Percentiles rank a stretch among this genome's conserved stretches.
phyloP scores from a whole-genome alignment of 1,284 basidiomycete genomes.

The Fomitopsis schrenkii region DNA sequence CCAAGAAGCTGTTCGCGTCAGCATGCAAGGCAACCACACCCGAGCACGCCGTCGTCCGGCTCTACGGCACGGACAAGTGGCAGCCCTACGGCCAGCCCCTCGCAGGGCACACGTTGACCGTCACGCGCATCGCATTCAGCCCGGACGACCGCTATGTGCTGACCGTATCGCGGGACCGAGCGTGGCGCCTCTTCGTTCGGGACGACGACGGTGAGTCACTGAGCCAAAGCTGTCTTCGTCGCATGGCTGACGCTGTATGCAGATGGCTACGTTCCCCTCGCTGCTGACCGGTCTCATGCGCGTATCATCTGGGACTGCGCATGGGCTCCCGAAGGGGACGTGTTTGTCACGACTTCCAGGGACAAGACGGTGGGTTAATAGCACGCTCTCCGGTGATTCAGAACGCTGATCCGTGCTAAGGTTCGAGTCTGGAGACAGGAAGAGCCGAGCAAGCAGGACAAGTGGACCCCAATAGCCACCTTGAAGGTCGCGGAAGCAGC shows the following conservation, averaged over 20 bases:
- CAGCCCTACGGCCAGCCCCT: conserved; percentile 69
- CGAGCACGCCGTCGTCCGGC: conserved; percentile 87
- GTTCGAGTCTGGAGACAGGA: conserved; percentile 65
- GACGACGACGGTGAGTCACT: conserved; percentile 34
- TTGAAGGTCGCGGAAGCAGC: conserved; percentile 62
- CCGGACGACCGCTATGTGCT: conserved; percentile 77
- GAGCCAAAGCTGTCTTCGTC: neutral
- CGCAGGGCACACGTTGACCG: conserved; percentile 83
- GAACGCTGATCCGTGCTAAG: conserved; percentile 30
- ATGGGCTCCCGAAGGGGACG: conserved; percentile 69
- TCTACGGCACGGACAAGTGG: conserved; percentile 75
- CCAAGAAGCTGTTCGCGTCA: conserved; percentile 77
- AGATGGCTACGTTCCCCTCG: conserved; percentile 57
- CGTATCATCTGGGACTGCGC: conserved; percentile 96
- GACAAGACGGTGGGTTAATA: conserved; percentile 79
- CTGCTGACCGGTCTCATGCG: conserved; percentile 80
- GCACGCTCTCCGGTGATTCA: neutral
- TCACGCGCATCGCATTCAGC: conserved; percentile 89
- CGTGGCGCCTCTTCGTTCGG: conserved; percentile 82
- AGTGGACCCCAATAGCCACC: conserved; percentile 51
- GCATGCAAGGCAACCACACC: conserved; percentile 86
- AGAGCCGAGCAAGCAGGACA: conserved; percentile 26
- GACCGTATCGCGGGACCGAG: conserved; percentile 87
- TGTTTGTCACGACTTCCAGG: conserved; percentile 91
- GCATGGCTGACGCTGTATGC: neutral